Base-by-base conservation (phyloP, 495 filamentous ascomycete species). In the Neurospora sp. region DNA sequence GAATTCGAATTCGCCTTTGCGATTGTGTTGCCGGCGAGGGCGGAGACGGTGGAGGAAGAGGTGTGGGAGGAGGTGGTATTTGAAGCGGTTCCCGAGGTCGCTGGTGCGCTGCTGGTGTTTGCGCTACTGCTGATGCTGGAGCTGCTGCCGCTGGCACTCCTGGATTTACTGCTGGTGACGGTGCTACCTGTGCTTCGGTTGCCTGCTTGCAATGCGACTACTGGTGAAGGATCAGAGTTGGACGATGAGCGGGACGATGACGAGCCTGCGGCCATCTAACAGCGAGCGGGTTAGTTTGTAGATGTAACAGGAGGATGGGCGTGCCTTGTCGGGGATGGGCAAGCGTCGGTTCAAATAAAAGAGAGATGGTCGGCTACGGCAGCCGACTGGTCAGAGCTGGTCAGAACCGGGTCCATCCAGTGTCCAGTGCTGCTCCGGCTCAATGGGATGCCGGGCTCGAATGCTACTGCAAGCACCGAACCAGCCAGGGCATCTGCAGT, bases 201-300 rank as follows among this genome's bases (percentile, higher is more conserved):
- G 71, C 70, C 45, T 69, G 59, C 72, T 73, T 65, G 53, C 53
- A 65, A 65, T 65, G 53, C 53, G 27, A 65, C 31, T 35, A 35
- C 53, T 65, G 53, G 14, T 65, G 53, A 65, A 37, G 12, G 8
- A 31, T 65, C 53, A 18, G 53, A 65, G 27, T 35, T 31, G 53
- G 72, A 70, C 42, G 69, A 61, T 40, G 77, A 72, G 27, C 73
- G 73, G 41, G 76, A 75, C 72, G 78, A 74, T 69, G 75, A 78
- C 42, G 78, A 79, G 73, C 80, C 76, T 75, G 78, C 81, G 76
- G 81, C 81, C 81, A 83, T 83, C 81, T 83, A 80, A 71, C 74
- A 74, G 73, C 70, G 73, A 71, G 38, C 69, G 75, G 75, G 75
- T 73, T 72, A 77, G 77, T 71, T 71, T 44, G 72, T 41, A 45